phyloP scores from a whole-genome alignment of 1,284 basidiomycete genomes.

The Apiotrichum laibachii region DNA sequence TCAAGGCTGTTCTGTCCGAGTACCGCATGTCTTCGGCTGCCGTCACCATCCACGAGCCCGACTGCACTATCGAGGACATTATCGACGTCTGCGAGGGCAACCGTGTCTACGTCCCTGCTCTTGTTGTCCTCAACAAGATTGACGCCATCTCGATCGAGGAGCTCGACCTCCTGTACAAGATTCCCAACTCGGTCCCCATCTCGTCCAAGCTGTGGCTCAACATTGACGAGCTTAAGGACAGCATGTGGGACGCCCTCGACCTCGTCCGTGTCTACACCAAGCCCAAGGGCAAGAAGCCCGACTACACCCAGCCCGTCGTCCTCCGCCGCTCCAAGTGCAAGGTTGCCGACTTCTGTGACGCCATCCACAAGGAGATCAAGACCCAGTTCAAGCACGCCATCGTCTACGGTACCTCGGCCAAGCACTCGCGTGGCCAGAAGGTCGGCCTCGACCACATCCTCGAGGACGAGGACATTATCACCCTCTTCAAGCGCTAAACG shows the following conservation, averaged over 20 bases:
- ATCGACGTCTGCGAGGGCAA: conserved; percentile 95
- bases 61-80: conserved; percentile 94
- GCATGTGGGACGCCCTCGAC: conserved; percentile 86
- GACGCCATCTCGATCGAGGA: conserved; percentile 99
- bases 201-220: conserved; percentile 85
- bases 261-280: conserved; percentile 84
- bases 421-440: conserved; percentile 94
- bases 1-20: conserved; percentile 92
- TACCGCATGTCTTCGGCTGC: conserved; percentile 87
- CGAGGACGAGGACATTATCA: conserved; percentile 71
- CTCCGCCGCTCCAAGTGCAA: conserved; percentile 58
- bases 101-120: conserved; percentile 86
- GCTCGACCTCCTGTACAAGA: conserved; percentile 77
- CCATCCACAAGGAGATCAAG: conserved; percentile 53
- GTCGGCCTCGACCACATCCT: conserved; percentile 85
- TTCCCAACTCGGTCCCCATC: conserved; percentile 92
- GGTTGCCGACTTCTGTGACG: conserved; percentile 83
- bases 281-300: conserved; percentile 84
- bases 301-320: conserved; percentile 71
- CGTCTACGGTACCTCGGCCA: conserved; percentile 92
- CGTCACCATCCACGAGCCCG: conserved; percentile 86
- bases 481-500: conserved; percentile 13
- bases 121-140: conserved; percentile 82
- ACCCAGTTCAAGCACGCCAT: conserved; percentile 59
- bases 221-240: conserved; percentile 86